Evolutionary conservation across 2,329 filamentous ascomycete species (phyloP), one percentile per base, ranked within the genome.

Genomic region (Pseudogymnoascus sp.): DNA sequence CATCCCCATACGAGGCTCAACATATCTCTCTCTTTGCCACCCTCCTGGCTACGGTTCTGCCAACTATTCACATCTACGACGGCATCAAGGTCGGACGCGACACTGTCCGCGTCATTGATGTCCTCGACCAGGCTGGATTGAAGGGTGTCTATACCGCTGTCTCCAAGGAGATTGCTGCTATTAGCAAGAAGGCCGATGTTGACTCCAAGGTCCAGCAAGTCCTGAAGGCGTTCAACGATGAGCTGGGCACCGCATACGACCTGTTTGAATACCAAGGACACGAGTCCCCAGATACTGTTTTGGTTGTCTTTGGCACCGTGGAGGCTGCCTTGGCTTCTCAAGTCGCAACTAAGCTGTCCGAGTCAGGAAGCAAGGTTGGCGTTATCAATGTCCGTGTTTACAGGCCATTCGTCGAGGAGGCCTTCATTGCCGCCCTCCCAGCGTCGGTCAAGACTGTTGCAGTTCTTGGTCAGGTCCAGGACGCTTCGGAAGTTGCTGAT

Each of bases 231-330:
- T 87, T 96, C 78, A 99, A 98, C 77, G 85, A 86, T 67, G 92
- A 98, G 79, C 86, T 99, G 23, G 95, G 93, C 65, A 98, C 95
- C 51, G 87, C 93, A 69, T 99, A 99, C 75, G 85, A 88, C 72
- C 86, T 92, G 6, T 99, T 98, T 71, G 95, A 99, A 78, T 99
- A 99, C 79, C 85, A 89, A 72, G 95, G 95, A 23, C 92, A 98
- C 74, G 80, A 85, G 60, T 80, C 86, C 48, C 86, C 95, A 3
- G 90, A 93, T 68, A 86, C 87, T 8, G 92, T 99, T 14, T 80
- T 98, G 36, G 92, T 98, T 31, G 90, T 92, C 51, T 97, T 99
- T 71, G 95, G 95, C 70, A 96, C 92, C 66, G 86, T 93, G 4
- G 95, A 99, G 79, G 86, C 90, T 13, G 92, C 95, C 71, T 80